Evolutionary conservation across 2,329 filamentous ascomycete genomes (phyloP).

Genomic region (Botryosphaeria dothidea): DNA sequence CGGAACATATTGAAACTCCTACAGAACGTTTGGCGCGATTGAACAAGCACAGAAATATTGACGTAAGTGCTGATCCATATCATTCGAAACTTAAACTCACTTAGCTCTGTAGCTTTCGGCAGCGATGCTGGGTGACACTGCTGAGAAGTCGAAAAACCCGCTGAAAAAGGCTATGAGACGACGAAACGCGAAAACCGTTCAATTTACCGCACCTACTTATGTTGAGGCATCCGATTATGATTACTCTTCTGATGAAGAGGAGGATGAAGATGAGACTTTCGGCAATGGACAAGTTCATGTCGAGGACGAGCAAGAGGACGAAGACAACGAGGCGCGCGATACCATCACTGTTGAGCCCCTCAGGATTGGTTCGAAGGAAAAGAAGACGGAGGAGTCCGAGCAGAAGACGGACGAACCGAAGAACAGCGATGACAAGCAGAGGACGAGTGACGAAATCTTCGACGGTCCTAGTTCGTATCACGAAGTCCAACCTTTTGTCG

Average conservation of each 20-base stretch:
- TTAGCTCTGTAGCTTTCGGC: constrained; percentile 58
- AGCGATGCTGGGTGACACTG: constrained; percentile 70
- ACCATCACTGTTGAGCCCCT: constrained; percentile 35
- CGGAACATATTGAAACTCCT: constrained; percentile 97
- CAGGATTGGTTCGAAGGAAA: constrained; percentile 36
- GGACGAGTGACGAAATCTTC: constrained; percentile 44
- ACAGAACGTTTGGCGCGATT: constrained; percentile 89
- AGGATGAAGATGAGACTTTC: constrained; percentile 37
- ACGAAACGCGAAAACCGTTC: constrained; percentile 81
- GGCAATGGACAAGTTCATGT: constrained; percentile 37
- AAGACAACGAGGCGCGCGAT: constrained; percentile 33
- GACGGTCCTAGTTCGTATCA: not conserved
- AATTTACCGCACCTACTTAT: constrained; percentile 82
- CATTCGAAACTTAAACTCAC: not conserved
- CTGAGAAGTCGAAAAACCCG: constrained; percentile 79
- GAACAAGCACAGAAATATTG: constrained; percentile 98
- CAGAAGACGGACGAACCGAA: constrained; percentile 43
- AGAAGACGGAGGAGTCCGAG: constrained; percentile 23
- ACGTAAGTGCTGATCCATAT: constrained; percentile 60
- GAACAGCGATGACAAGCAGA: constrained; percentile 56
- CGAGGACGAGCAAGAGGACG: constrained; percentile 34
- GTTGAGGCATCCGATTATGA: constrained; percentile 86
- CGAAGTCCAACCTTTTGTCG: not conserved
- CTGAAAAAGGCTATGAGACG: constrained; percentile 81
- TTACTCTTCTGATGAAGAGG: constrained; percentile 73